Evolutionary conservation across 1,284 basidiomycete genomes (phyloP).

Genomic region (Xerocomus tenax): DNA sequence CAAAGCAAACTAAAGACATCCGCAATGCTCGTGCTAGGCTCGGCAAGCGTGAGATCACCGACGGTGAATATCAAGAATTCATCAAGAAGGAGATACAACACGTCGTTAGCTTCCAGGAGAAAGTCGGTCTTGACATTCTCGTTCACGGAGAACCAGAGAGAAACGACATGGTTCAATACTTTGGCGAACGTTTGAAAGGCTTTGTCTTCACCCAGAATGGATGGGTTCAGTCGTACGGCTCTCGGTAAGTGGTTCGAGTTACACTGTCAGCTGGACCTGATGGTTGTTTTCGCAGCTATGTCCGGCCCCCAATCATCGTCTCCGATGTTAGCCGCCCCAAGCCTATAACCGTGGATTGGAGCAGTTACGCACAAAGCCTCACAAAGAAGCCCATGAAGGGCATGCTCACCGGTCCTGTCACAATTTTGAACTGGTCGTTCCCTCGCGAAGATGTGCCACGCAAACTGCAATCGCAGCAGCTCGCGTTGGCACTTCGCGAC

Average conservation of each 20-base stretch:
- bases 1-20: constrained; percentile 96
- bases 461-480: constrained; percentile 96
- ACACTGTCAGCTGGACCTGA: constrained; percentile 14
- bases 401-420: constrained; percentile 94
- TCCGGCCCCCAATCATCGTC: constrained; percentile 97
- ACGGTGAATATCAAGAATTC: constrained; percentile 91
- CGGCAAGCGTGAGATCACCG: constrained; percentile 85
- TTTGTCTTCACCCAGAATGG: constrained; percentile 98
- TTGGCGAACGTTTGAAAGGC: constrained; percentile 92
- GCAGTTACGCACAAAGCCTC: constrained; percentile 91
- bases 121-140: constrained; percentile 90
- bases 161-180: constrained; percentile 99
- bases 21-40: constrained; percentile 91
- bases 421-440: constrained; percentile 99
- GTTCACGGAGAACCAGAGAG: constrained; percentile 99
- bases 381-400: constrained; percentile 98
- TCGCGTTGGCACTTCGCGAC: constrained; percentile 95
- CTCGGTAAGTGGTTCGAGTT: constrained; percentile 47
- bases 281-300: constrained; percentile 62
- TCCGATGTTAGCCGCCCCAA: constrained; percentile 92
- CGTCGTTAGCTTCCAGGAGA: constrained; percentile 96
- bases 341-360: constrained; percentile 97
- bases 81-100: constrained; percentile 96
- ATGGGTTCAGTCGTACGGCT: constrained; percentile 98
- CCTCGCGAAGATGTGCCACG: constrained; percentile 96